These are phyloP conservation scores for Musa itinerans DNA, from an alignment of 176 grass and related monocot genomes.

Conservation along the genomic window DNA sequence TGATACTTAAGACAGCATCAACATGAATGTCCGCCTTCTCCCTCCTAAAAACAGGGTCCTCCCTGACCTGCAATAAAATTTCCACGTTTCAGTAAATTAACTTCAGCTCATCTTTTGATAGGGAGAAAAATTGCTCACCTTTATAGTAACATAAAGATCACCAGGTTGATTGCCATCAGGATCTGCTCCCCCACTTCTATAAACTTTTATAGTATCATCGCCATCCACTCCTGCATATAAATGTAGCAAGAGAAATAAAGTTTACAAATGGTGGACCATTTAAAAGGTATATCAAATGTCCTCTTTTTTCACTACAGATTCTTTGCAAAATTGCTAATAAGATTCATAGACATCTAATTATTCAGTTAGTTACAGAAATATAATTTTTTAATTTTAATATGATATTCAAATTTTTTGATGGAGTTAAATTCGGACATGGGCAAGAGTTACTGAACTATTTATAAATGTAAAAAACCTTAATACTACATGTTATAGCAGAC, in stretches of 20 bases:
- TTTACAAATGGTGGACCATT: too few species aligned
- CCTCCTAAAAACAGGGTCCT: constrained; percentile 84
- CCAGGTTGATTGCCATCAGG: constrained; percentile 59
- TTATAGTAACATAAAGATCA: constrained; percentile 92
- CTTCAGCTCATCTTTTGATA: constrained; percentile 1
- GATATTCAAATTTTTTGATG: background rate
- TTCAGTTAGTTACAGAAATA: background rate
- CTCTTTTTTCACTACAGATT: background rate
- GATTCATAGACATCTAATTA: too few species aligned
- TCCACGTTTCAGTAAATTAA: background rate
- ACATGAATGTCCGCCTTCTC: constrained; percentile 87
- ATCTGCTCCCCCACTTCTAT: constrained; percentile 72
- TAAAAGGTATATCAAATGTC: background rate
- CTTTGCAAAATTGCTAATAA: background rate
- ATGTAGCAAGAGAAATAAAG: background rate
- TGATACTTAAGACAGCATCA: constrained; percentile 69
- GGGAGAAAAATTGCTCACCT: constrained; percentile 27
- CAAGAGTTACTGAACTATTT: background rate
- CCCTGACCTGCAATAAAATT: constrained; percentile 49
- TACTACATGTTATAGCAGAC: background rate
- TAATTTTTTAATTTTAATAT: background rate
- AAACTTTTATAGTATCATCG: constrained; percentile 55
- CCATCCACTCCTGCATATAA: constrained; percentile 61
- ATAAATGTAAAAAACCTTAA: background rate
- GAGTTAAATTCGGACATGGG: background rate